Evolutionary conservation across 2,329 filamentous ascomycete species (phyloP).

Genomic region (Ramularia endophylla): DNA sequence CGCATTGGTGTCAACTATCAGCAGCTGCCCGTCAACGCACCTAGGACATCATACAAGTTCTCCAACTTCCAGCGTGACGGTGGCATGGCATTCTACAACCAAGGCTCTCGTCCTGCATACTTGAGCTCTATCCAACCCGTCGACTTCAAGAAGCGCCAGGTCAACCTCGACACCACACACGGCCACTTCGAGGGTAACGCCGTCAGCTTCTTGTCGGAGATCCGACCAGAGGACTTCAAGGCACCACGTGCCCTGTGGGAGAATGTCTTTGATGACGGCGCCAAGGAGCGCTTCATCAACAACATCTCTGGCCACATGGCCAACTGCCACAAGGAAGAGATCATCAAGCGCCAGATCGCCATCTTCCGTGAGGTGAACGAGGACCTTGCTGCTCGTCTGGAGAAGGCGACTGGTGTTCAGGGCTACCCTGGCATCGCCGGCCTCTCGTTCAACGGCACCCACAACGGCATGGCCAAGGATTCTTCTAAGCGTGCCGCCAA

Average conservation of each 20-base stretch:
- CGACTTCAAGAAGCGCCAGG: constrained; percentile 40
- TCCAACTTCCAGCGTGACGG: constrained; percentile 69
- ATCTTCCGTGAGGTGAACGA: constrained; percentile 59
- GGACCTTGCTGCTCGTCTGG: constrained; percentile 52
- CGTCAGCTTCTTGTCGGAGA: constrained; percentile 47
- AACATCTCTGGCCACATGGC: constrained; percentile 59
- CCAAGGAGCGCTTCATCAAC: constrained; percentile 52
- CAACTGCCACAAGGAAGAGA: constrained; percentile 52
- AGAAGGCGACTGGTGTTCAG: constrained; percentile 58
- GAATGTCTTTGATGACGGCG: constrained; percentile 55
- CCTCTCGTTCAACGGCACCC: constrained; percentile 54
- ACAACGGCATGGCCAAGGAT: constrained; percentile 55
- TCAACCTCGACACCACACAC: constrained; percentile 47
- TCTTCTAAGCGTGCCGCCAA: constrained; percentile 46
- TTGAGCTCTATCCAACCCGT: constrained; percentile 49
- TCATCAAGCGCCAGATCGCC: constrained; percentile 58
- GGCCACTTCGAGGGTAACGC: constrained; percentile 46
- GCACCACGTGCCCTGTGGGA: constrained; percentile 55
- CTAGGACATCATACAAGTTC: constrained; percentile 51
- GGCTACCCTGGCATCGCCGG: constrained; percentile 53
- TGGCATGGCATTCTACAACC: constrained; percentile 62
- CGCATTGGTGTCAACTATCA: constrained; percentile 55
- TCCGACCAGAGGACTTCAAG: constrained; percentile 49
- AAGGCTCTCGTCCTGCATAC: constrained; percentile 54
- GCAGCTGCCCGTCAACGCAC: constrained; percentile 50